phyloP scores from a whole-genome alignment of 176 grass and related monocot species.

The Ananas comosus region DNA sequence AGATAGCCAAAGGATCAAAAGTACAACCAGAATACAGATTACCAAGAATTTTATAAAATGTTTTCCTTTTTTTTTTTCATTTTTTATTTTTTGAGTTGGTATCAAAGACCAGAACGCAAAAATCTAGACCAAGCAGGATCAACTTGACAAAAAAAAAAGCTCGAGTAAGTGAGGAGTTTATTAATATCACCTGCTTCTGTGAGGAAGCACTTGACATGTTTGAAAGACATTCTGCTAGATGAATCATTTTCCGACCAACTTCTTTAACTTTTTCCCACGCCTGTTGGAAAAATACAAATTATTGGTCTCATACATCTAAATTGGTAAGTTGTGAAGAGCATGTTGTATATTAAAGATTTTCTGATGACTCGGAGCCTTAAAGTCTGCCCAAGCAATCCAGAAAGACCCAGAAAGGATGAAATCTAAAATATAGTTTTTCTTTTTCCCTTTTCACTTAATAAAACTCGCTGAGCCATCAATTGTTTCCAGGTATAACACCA shows the following conservation, averaged over 20 bases:
- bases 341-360: neutral
- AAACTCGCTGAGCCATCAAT: neutral
- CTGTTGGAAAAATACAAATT: constrained; percentile 33
- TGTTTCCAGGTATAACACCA: neutral
- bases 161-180: neutral
- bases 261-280: constrained; percentile 67
- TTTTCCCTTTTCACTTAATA: neutral
- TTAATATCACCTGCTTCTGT: constrained; percentile 40
- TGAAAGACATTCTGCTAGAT: constrained; percentile 73
- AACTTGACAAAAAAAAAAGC: neutral
- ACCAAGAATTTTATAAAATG: no score
- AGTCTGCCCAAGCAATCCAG: neutral
- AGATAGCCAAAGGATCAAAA: neutral
- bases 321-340: neutral
- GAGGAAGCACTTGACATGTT: constrained; percentile 47
- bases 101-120: neutral
- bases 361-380: neutral
- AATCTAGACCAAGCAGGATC: neutral
- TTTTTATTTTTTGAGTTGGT: neutral
- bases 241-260: constrained; percentile 57
- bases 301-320: neutral
- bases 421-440: neutral
- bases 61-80: no score
- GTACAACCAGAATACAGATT: constrained; percentile 17
- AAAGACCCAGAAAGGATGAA: neutral